Evolutionary conservation across 2,329 filamentous ascomycete species (phyloP), one percentile per base, ranked within the genome.

Genomic region (Diaporthe citri): DNA sequence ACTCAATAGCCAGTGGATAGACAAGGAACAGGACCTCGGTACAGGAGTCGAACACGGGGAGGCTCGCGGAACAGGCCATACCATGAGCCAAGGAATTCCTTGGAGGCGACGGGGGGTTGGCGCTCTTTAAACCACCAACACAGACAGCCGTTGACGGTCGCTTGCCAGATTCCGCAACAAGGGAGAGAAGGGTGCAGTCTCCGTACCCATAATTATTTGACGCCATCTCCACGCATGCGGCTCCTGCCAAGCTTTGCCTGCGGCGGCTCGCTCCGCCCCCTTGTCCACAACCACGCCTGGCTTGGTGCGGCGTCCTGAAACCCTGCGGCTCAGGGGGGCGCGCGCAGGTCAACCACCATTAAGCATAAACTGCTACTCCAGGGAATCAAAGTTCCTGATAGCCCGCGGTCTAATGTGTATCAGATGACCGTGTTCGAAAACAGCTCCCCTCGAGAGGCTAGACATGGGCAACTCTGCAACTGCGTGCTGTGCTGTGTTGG

Each of bases 291-390:
- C 10, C 36, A 4, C 59, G 34, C 64, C 48, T 69, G 43, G 46
- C 34, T 55, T 69, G 64, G 22, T 36, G 8, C 34, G n/a, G 64
- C 64, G 22, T 69, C 48, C 64, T 69, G 64, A 69, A 69, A 69
- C 64, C 64, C 64, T 69, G 46, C 64, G 64, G 48, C 46, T 55
- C 64, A 55, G 48, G 64, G 64, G 48, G 28, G 28, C 20, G 64
- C 46, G 46, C 64, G 46, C 64, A 52, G n/a, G 15, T 51, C 64
- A 28, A 55, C 64, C n/a, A 55, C 20, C 48, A 55, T 69, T 55
- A 41, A 69, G 64, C 64, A 69, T 69, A 41, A 67, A 69, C 7
- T 41, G 64, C 48, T 55, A 52, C 64, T 48, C 64, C 46, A 55
- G 34, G 28, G 48, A 69, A 69, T 69, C 31, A 69, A 55, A 55